phyloP scores from a whole-genome alignment of 495 filamentous ascomycete genomes.

The Diplogelasinospora grovesii region DNA sequence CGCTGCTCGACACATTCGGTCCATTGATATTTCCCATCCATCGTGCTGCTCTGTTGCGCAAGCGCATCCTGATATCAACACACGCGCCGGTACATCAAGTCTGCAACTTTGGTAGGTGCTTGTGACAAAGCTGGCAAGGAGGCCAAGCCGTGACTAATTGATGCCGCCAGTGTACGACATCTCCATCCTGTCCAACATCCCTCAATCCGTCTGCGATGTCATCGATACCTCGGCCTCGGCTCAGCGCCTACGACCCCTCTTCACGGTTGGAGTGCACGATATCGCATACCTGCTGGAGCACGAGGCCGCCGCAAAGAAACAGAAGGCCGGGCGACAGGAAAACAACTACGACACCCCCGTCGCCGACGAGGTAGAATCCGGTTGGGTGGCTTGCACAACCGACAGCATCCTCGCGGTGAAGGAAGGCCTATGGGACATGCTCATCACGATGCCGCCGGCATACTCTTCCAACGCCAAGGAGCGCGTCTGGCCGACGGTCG shows the following conservation, averaged over 20 bases:
- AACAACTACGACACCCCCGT: slow-evolving; percentile 13
- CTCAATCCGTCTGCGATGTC: slow-evolving; percentile 54
- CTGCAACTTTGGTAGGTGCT: slow-evolving; percentile 78
- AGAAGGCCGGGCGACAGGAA: slow-evolving; percentile 14
- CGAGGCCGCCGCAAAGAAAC: slow-evolving; percentile 32
- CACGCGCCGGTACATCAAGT: slow-evolving; percentile 76
- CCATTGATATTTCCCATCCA: slow-evolving; percentile 87
- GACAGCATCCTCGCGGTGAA: slow-evolving; percentile 87
- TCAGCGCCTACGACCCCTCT: slow-evolving; percentile 73
- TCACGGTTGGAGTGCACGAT: slow-evolving; percentile 87
- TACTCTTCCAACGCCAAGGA: slow-evolving; percentile 47
- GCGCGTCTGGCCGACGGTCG: slow-evolving; percentile 70
- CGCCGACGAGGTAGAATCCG: slow-evolving; percentile 46
- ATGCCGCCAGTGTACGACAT: slow-evolving; percentile 82
- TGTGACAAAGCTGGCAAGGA: too few relatives aligned
- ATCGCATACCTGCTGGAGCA: slow-evolving; percentile 67
- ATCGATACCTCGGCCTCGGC: slow-evolving; percentile 54
- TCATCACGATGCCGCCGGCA: slow-evolving; percentile 68
- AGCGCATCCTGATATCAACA: slow-evolving; percentile 77
- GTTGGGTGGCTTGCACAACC: slow-evolving; percentile 93
- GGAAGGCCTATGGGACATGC: slow-evolving; percentile 74
- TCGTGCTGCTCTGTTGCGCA: slow-evolving; percentile 79
- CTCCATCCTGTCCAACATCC: slow-evolving; percentile 78
- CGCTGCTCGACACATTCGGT: slow-evolving; percentile 74
- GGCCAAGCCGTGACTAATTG: too few relatives aligned